phyloP scores from a whole-genome alignment of 2,329 filamentous ascomycete species.

The Apiospora rasikravindrae region DNA sequence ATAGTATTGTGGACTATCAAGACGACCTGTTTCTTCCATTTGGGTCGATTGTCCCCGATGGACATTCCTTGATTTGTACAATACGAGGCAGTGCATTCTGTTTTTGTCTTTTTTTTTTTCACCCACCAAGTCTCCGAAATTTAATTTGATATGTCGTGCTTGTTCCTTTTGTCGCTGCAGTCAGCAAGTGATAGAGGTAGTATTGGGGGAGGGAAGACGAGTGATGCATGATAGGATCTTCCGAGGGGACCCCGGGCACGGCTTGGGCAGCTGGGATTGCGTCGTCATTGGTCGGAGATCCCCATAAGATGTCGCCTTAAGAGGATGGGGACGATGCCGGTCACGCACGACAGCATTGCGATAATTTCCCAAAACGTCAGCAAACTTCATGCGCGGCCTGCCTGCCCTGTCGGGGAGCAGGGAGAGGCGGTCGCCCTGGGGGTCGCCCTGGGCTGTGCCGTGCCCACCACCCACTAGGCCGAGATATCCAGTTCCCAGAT shows the following conservation, averaged over 20 bases:
- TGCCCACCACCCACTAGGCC: not conserved
- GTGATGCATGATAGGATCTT: constrained; percentile 1
- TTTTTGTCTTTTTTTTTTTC: not conserved
- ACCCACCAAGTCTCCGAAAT: not conserved
- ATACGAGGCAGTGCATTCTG: not conserved
- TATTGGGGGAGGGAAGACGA: not conserved
- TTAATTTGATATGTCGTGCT: not conserved
- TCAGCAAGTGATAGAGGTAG: not conserved
- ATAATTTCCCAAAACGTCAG: constrained; percentile 52
- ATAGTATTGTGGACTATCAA: not conserved
- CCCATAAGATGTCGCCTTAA: constrained; percentile 38
- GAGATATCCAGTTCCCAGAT: constrained; percentile 10
- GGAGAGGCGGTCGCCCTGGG: not conserved
- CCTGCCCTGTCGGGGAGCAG: constrained; percentile 1
- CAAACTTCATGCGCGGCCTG: constrained; percentile 47
- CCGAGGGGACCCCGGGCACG: constrained; percentile 7
- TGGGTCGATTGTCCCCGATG: not conserved
- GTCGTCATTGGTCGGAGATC: constrained; percentile 34
- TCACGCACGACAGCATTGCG: constrained; percentile 43
- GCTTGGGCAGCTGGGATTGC: constrained; percentile 10
- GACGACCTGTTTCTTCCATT: not conserved
- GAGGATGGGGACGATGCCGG: constrained; percentile 21
- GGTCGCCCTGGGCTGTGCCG: constrained; percentile 23
- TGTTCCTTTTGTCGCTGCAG: not conserved
- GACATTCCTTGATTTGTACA: not conserved